Base-by-base conservation (phyloP, 2,329 filamentous ascomycete species). In the Dryadomyces quercus-mongolicae region DNA sequence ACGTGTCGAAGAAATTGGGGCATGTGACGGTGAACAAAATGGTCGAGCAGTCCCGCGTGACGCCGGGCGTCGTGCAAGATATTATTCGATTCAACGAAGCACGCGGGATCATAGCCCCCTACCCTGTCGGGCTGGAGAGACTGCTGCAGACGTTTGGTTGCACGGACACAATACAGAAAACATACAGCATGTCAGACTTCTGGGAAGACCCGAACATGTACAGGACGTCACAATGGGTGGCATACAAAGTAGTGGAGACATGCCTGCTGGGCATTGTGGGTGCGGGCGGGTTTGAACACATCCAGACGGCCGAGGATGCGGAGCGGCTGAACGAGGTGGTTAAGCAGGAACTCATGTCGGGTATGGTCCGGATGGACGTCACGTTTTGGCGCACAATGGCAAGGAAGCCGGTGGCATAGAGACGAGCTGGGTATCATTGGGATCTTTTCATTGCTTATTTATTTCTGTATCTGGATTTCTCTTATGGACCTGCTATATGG, bases 331-430 rank as follows among this genome's bases (percentile, higher is more conserved):
- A 38, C 6, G 31, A 22, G 1, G 13, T 13, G 5, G 49, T 40
- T 40, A 46, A 47, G 34, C 25, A 34, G n/a, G 52, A 43, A 18
- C 20, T 56, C 5, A 36, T 46, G 5, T 42, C 40, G n/a, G 51
- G 44, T 13, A 38, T 31, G 25, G 52, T 45, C 36, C 46, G 42
- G 36, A 43, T 12, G 7, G 47, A 54, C 9, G 51, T 36, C 13
- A 53, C 50, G 48, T 22, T 34, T 34, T 55, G 51, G 50, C 53
- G 53, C 34, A 51, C 56, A 7, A 40, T 52, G 5, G 55, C 48
- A 2, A 45, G 50, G n/a, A 56, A 51, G 50, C 45, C 48, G 6
- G 10, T 47, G 13, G 12, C 25, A 8, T 31, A 31, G 25, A 8
- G 8, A 31, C 25, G 25, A 31, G 8, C 25, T 31, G 44, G 44